These are phyloP conservation scores for Umbellularia californica DNA, from an alignment of 164 flowering plant genomes.

Conservation along the genomic window DNA sequence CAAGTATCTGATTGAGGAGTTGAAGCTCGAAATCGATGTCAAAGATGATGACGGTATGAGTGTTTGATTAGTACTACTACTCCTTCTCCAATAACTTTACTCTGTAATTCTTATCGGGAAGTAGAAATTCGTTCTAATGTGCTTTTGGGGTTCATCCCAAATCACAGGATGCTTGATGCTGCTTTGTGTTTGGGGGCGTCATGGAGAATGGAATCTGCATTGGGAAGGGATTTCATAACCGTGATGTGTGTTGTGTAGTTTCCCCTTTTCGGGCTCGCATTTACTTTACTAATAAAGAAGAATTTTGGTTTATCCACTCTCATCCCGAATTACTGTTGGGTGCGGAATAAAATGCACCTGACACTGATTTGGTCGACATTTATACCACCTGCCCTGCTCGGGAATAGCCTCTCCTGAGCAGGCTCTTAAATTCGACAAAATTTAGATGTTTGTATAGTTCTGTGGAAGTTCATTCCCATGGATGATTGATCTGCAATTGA, in stretches of 20 bases:
- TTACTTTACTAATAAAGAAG: neutral
- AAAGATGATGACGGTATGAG: constrained; percentile 80
- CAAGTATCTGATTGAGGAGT: constrained; percentile 78
- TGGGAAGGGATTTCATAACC: no score
- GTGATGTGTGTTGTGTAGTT: no score
- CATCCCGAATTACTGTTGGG: neutral
- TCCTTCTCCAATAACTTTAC: neutral
- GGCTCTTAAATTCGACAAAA: no score
- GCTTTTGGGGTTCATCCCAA: neutral
- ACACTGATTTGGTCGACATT: neutral
- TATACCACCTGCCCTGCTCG: no score
- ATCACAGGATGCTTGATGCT: neutral
- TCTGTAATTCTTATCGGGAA: neutral
- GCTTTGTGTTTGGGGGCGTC: no score
- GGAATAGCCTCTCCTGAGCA: no score
- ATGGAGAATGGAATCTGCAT: no score
- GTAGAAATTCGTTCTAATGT: no score
- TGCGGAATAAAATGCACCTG: neutral
- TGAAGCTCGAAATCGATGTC: constrained; percentile 64
- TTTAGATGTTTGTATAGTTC: no score
- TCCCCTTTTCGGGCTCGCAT: neutral
- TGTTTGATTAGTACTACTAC: neutral
- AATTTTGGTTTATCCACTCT: no score
- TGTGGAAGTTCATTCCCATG: no score
- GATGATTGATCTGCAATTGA: no score